phyloP scores from a whole-genome alignment of 352 stramenopile species.

The Phytophthora europaea region DNA sequence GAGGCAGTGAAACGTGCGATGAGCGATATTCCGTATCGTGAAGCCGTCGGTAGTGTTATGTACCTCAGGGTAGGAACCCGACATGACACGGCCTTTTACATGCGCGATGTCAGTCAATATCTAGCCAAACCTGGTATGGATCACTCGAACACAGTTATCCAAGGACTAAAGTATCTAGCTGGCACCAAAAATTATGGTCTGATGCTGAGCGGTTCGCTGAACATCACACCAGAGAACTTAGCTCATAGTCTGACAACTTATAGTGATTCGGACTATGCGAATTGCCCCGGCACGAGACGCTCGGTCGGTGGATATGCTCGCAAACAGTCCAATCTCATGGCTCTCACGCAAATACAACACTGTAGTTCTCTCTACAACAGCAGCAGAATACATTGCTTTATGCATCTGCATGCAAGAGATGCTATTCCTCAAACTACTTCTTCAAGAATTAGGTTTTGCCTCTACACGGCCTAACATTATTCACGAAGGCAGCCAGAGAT shows the following conservation, averaged over 20 bases:
- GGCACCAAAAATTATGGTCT: conserved; percentile 21
- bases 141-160: conserved; percentile 23
- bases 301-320: too few relatives aligned
- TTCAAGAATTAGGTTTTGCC: conserved; percentile 2
- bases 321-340: conserved; percentile 13
- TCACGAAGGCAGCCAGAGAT: conserved; percentile 48
- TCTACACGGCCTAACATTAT: conserved; percentile 17
- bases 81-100: conserved; percentile 23
- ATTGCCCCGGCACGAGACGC: too few relatives aligned
- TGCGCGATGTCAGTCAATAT: conserved; percentile 30
- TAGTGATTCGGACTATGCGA: conserved; percentile 15
- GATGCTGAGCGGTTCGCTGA: background rate
- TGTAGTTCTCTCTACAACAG: conserved; percentile 7
- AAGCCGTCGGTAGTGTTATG: conserved; percentile 30
- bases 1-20: conserved; percentile 15
- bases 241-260: conserved; percentile 3
- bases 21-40: conserved; percentile 26
- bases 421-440: conserved; percentile 8
- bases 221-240: conserved; percentile 4
- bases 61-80: conserved; percentile 29
- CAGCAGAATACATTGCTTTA: conserved; percentile 2
- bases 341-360: conserved; percentile 19
- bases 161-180: conserved; percentile 21
- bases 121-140: conserved; percentile 29
- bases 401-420: conserved; percentile 15